These are phyloP conservation scores for Globisporangium ultimum DNA, from an alignment of 352 stramenopile species.

Conservation along the genomic window DNA sequence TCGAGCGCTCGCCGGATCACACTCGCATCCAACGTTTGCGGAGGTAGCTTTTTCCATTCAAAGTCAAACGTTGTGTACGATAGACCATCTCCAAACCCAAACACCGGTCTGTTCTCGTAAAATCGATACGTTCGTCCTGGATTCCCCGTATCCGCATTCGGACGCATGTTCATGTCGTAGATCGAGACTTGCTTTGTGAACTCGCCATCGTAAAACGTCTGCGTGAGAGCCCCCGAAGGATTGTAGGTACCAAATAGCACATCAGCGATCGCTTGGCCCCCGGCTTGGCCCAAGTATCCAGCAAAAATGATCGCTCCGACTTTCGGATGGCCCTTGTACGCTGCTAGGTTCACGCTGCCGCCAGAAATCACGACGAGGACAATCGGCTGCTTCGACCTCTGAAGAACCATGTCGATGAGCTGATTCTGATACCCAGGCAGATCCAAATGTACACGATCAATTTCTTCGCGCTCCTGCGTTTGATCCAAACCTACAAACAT, in stretches of 20 bases:
- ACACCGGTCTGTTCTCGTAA: conserved; percentile 51
- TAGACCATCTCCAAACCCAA: conserved; percentile 72
- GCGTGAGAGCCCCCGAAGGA: conserved; percentile 55
- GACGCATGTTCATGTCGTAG: conserved; percentile 87
- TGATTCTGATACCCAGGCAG: conserved; percentile 62
- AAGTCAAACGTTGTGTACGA: conserved; percentile 76
- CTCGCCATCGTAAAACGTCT: conserved; percentile 66
- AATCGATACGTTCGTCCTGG: conserved; percentile 86
- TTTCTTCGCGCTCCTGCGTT: conserved; percentile 59
- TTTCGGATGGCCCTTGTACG: conserved; percentile 52
- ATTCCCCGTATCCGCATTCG: conserved; percentile 43
- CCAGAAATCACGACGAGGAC: conserved; percentile 81
- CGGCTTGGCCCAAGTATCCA: conserved; percentile 67
- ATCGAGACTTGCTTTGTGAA: conserved; percentile 53
- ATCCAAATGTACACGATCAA: conserved; percentile 56
- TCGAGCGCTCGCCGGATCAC: conserved; percentile 15
- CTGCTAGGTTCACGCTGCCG: conserved; percentile 64
- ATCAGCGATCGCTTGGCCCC: conserved; percentile 66
- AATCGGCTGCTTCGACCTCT: conserved; percentile 45
- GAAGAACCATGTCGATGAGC: conserved; percentile 53
- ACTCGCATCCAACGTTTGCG: conserved; percentile 7
- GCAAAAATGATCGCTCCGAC: conserved; percentile 66
- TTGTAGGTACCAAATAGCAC: conserved; percentile 75
- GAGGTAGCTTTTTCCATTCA: conserved; percentile 23
- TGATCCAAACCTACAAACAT: conserved; percentile 70